phyloP scores from a whole-genome alignment of 495 filamentous ascomycete genomes.

The Penicillium waksmanii region DNA sequence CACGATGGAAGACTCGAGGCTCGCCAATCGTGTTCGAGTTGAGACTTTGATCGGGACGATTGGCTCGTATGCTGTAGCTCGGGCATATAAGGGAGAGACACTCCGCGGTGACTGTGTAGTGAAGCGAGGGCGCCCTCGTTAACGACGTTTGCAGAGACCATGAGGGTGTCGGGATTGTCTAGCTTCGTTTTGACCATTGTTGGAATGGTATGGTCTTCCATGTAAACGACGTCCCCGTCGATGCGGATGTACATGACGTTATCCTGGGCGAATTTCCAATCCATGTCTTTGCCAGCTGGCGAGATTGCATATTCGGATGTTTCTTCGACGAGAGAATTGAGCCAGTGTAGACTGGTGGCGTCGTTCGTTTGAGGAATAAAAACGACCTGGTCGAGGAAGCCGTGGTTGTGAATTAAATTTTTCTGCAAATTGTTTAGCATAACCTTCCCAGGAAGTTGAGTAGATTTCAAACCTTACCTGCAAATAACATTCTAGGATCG shows the following conservation, averaged over 20 bases:
- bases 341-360: slow-evolving; percentile 48
- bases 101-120: slow-evolving; percentile 39
- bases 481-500: slow-evolving; percentile 58
- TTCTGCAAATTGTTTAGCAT: slow-evolving; percentile 27
- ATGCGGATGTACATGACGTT: slow-evolving; percentile 57
- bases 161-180: slow-evolving; percentile 47
- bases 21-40: slow-evolving; percentile 32
- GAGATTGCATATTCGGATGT: slow-evolving; percentile 35
- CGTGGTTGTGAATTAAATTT: slow-evolving; percentile 55
- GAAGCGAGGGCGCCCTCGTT: slow-evolving; percentile 43
- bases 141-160: slow-evolving; percentile 58
- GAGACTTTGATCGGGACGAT: slow-evolving; percentile 16
- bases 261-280: slow-evolving; percentile 23
- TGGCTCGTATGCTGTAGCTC: slow-evolving; percentile 32
- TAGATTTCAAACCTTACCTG: slow-evolving; percentile 27
- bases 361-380: slow-evolving; percentile 56
- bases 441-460: no score
- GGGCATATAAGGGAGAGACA: slow-evolving; percentile 43
- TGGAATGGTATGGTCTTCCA: slow-evolving; percentile 57
- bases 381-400: slow-evolving; percentile 56
- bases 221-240: slow-evolving; percentile 58
- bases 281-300: slow-evolving; percentile 16
- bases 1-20: slow-evolving; percentile 34
- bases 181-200: slow-evolving; percentile 56
- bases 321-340: slow-evolving; percentile 34